Evolutionary conservation across 306 rosid species (phyloP), one percentile per base, ranked within the genome.

Genomic region (Castanea sativa): DNA sequence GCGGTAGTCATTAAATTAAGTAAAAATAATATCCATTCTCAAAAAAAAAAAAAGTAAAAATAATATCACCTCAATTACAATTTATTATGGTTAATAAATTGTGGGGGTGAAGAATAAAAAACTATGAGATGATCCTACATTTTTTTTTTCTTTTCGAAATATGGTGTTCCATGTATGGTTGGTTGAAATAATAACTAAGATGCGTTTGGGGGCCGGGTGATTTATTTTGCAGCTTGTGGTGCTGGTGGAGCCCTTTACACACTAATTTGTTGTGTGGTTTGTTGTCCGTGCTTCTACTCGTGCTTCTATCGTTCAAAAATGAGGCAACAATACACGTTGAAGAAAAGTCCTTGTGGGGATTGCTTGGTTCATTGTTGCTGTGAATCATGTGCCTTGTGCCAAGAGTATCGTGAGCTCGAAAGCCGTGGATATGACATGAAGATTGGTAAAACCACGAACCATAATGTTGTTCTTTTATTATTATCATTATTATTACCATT

Each of bases 351-450:
- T 55, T 74, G 83, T 12, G 8, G 71, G 6, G 79, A 80, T 55
- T 80, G 75, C 53, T 11, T 65, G 45, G 35, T 80, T 55, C 83
- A 80, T 18, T 74, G 59, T 20, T 67, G 20, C 69, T 80, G 83
- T 32, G 79, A 80, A 74, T 0, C 1, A 6, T 80, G 79, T 3
- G 79, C 83, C 11, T 15, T 80, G 38, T 74, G 83, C 29, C 75
- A 80, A 55, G 83, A 74, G 78, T 67, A 80, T 18, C 79, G 75
- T 12, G 75, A 80, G 75, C 83, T 80, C 23, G 55, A 74, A 55
- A 55, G 16, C 53, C 69, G 52, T 5, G 55, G 83, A 19, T 80
- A 21, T 7, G 79, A 80, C 69, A 11, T 73, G 83, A 35, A 10
- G 25, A 73, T 73, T 41, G 75, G 83, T 80, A 68, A 19, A 4